Evolutionary conservation across 1,139 yeast genomes (phyloP).

Genomic region (Yamadazyma sp.): DNA sequence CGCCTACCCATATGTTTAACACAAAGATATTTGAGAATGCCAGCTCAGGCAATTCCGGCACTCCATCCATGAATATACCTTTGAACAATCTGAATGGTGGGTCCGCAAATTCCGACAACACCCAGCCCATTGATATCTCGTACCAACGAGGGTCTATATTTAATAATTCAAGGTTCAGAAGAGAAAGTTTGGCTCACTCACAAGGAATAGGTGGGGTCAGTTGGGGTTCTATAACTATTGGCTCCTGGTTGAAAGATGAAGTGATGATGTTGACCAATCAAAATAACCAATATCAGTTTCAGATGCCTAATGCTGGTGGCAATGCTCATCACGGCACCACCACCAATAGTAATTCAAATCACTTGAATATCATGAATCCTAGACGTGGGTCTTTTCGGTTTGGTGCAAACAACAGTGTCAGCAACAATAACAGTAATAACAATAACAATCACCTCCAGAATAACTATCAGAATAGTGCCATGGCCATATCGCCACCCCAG

Average conservation of each 20-base stretch:
- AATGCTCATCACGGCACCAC: constrained; percentile 10
- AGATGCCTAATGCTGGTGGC: constrained; percentile 17
- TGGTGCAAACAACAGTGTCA: constrained; percentile 10
- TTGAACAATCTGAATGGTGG: constrained; percentile 2
- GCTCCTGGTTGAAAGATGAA: constrained; percentile 95
- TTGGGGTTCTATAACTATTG: constrained; percentile 97
- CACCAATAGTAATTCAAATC: constrained; percentile 15
- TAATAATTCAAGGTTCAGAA: constrained; percentile 47
- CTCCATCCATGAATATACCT: constrained; percentile 19
- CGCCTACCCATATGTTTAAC: constrained; percentile 26
- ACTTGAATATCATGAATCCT: constrained; percentile 39
- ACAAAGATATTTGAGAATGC: constrained; percentile 32
- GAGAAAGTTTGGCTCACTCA: constrained; percentile 92
- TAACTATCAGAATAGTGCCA: constrained; percentile 16
- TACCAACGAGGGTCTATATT: constrained; percentile 46
- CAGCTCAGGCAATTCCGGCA: constrained; percentile 11
- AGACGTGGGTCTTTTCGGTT: constrained; percentile 45
- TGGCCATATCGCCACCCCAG: constrained; percentile 66
- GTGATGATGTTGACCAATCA: constrained; percentile 53
- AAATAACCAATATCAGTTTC: constrained; percentile 20
- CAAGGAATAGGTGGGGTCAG: constrained; percentile 98
- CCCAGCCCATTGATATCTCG: constrained; percentile 51
- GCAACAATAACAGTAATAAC: constrained; percentile 17
- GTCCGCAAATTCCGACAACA: constrained; percentile 16
- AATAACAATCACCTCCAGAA: constrained; percentile 8